A percentile compares a stretch with the other conserved stretches of the same genome.
These are phyloP conservation scores for Sclerotinia nivalis DNA, from an alignment of 2,329 filamentous ascomycete species.

Conservation along the genomic window DNA sequence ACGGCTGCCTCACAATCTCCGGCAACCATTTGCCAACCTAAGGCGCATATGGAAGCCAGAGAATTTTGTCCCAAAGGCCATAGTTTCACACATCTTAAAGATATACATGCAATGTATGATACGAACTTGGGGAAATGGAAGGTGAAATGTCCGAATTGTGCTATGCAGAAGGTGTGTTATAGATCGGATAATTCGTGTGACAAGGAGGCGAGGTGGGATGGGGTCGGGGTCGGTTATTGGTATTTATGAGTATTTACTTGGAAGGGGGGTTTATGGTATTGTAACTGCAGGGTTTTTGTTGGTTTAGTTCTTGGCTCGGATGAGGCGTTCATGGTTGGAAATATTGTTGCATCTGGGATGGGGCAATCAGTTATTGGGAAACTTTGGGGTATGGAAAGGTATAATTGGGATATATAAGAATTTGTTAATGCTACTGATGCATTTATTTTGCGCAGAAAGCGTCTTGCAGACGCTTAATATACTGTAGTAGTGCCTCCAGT, in stretches of 20 bases:
- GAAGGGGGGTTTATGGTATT: background rate
- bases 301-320: too few species aligned
- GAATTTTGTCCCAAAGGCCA: constrained; percentile 5
- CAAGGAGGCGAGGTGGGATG: background rate
- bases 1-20: background rate
- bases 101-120: constrained; percentile 1
- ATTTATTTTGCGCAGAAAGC: too few species aligned
- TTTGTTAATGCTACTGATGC: too few species aligned
- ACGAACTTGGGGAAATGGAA: background rate
- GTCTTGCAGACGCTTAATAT: too few species aligned
- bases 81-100: background rate
- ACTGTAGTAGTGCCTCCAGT: too few species aligned
- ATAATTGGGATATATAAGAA: too few species aligned
- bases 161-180: constrained; percentile 5
- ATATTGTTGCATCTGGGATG: too few species aligned
- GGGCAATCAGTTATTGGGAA: too few species aligned
- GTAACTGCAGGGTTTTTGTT: too few species aligned
- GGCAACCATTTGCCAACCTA: background rate
- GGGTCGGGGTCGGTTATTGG: background rate
- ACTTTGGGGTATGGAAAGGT: too few species aligned
- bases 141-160: constrained; percentile 2
- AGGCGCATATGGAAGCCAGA: background rate
- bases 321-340: too few species aligned
- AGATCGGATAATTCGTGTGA: background rate
- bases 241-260: background rate